Evolutionary conservation across 108 stramenopile species (phyloP).

Genomic region (Cyclotella atomus): DNA sequence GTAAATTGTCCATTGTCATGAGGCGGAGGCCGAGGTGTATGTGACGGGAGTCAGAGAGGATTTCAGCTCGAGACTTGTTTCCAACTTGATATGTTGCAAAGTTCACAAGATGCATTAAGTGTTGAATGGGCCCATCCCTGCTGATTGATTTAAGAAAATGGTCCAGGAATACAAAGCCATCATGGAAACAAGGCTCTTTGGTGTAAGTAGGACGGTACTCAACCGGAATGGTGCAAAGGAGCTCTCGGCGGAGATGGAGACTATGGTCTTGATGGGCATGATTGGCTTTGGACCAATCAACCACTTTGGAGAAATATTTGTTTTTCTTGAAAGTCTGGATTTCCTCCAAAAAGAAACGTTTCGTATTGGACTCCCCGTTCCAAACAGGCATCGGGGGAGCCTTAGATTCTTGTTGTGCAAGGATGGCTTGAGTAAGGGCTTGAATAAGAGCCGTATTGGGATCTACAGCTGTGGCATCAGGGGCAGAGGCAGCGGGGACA

Average conservation of each 20-base stretch:
- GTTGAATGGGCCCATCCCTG: neutral
- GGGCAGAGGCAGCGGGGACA: no score
- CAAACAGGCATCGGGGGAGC: neutral
- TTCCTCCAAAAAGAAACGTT: neutral
- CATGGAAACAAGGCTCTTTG: neutral
- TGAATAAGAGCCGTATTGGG: no score
- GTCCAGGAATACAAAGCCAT: neutral
- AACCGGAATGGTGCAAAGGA: neutral
- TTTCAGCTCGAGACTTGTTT: neutral
- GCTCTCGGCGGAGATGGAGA: neutral
- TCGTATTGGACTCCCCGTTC: neutral
- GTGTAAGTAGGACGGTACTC: neutral
- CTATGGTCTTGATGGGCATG: neutral
- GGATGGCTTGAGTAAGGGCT: no score
- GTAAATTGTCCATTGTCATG: neutral
- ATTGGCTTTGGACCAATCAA: conserved; percentile 1
- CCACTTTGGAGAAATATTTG: neutral
- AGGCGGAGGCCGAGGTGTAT: neutral
- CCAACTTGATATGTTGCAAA: neutral
- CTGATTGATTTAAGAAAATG: neutral
- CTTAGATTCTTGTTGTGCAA: neutral
- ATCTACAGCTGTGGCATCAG: no score
- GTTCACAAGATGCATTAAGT: neutral
- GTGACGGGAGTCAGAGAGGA: neutral
- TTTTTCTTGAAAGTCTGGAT: neutral